Conservation (phyloP, 2,329 filamentous ascomycete species). For the Scedosporium dehoogii region DNA sequence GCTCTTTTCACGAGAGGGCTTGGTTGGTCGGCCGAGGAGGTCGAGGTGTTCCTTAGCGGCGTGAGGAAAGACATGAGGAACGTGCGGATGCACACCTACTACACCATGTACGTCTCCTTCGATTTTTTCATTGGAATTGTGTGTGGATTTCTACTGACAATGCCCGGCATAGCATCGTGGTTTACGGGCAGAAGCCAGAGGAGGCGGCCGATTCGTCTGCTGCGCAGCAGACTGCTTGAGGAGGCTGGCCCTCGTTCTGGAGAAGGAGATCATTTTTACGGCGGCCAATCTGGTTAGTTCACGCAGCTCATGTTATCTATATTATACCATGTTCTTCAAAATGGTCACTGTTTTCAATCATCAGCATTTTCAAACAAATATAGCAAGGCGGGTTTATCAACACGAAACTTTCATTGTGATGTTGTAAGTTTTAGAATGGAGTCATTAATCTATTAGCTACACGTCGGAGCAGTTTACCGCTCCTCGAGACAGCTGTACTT, state of each 20-base stretch:
- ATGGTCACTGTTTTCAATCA: too few species aligned
- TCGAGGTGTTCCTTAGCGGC: constrained; percentile 17
- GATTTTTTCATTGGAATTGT: too few species aligned
- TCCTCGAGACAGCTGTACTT: constrained; percentile 6
- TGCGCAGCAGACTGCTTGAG: background rate
- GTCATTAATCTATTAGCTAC: too few species aligned
- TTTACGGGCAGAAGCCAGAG: background rate
- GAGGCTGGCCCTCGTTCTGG: too few species aligned
- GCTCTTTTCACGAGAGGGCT: constrained; percentile 21
- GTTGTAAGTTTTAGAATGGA: too few species aligned
- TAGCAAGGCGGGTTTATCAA: too few species aligned
- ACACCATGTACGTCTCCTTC: constrained; percentile 17
- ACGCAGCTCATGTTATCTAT: too few species aligned
- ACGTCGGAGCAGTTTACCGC: background rate
- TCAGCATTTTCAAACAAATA: too few species aligned
- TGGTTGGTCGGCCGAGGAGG: constrained; percentile 20
- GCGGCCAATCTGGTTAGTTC: too few species aligned
- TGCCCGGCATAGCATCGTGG: background rate
- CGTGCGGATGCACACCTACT: constrained; percentile 20
- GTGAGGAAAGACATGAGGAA: constrained; percentile 19
- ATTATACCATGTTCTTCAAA: too few species aligned
- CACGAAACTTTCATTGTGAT: too few species aligned
- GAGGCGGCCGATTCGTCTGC: background rate
- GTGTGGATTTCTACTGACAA: background rate
- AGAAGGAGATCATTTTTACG: too few species aligned